Conservation (phyloP, 2,329 filamentous ascomycete species). For the Simplicillium sp. region DNA sequence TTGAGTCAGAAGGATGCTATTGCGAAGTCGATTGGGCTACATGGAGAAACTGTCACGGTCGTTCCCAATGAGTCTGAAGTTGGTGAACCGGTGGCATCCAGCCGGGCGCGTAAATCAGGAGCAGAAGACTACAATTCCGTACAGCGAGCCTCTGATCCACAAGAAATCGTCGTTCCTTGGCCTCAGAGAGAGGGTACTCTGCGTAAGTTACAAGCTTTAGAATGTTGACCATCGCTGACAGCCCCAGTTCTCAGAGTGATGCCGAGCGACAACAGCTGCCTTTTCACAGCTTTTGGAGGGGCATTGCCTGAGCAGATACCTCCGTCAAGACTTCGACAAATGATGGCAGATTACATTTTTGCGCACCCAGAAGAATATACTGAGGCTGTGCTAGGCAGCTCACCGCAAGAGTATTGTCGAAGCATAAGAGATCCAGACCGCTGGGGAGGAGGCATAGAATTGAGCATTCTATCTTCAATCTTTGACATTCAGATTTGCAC, state of each 20-base stretch:
- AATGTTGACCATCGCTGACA: conserved; percentile 6
- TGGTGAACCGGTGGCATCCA: conserved; percentile 8
- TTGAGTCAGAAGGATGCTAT: conserved; percentile 40
- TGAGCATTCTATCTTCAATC: conserved; percentile 73
- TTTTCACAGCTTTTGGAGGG: conserved; percentile 82
- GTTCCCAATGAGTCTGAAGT: conserved; percentile 25
- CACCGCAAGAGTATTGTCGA: conserved; percentile 65
- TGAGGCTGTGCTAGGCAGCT: conserved; percentile 65
- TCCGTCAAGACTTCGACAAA: conserved; percentile 53
- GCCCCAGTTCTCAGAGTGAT: conserved; percentile 71
- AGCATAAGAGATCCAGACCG: conserved; percentile 73
- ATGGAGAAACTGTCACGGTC: conserved; percentile 41
- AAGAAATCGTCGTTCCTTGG: conserved; percentile 35
- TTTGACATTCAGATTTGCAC: conserved; percentile 81
- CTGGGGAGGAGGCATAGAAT: conserved; percentile 89
- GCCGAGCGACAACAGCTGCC: conserved; percentile 92
- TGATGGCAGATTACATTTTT: conserved; percentile 74
- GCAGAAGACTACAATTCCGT: neutral
- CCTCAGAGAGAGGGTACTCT: conserved; percentile 39
- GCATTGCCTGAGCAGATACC: conserved; percentile 54
- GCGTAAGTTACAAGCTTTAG: conserved; percentile 20
- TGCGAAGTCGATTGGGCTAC: conserved; percentile 37
- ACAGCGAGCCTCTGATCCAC: conserved; percentile 2
- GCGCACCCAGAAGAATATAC: conserved; percentile 63
- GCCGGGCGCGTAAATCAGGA: neutral